These are phyloP conservation scores for Oryza meyeriana DNA, from an alignment of 176 grass and related monocot genomes.

Conservation along the genomic window DNA sequence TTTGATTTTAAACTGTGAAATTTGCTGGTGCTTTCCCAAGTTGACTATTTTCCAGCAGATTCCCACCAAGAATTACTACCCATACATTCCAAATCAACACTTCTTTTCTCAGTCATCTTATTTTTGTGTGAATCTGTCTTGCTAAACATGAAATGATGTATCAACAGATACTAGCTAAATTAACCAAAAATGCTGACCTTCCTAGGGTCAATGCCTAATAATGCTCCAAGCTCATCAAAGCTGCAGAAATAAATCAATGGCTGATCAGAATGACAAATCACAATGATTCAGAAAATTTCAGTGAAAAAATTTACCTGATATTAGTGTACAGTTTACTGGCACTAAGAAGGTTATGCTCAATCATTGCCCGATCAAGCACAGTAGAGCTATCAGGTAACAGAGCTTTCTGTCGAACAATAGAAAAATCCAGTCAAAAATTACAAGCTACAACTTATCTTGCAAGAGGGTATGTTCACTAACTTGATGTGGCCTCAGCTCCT, in stretches of 20 bases:
- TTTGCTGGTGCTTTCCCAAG: neutral
- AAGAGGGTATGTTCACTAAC: constrained; percentile 24
- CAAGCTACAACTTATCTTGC: neutral
- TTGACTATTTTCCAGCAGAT: neutral
- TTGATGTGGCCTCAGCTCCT: constrained; percentile 94
- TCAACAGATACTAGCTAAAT: neutral
- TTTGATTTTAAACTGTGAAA: neutral
- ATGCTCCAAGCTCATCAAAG: constrained; percentile 94
- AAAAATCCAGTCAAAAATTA: constrained; percentile 22
- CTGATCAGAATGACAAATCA: constrained; percentile 22
- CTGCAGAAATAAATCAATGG: constrained; percentile 38
- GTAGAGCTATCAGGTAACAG: constrained; percentile 92
- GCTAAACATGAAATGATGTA: neutral
- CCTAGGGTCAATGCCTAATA: constrained; percentile 89
- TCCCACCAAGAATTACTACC: neutral
- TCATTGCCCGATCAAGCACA: constrained; percentile 96
- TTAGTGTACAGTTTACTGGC: constrained; percentile 97
- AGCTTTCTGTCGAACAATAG: constrained; percentile 70
- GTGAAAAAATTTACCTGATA: constrained; percentile 61
- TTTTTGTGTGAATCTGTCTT: neutral
- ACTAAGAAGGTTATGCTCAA: constrained; percentile 98
- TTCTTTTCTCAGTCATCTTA: neutral
- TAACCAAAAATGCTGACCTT: constrained; percentile 56
- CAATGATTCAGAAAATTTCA: constrained; percentile 13
- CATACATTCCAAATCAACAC: neutral